These are phyloP conservation scores for Pichia cactophila DNA, from an alignment of 1,139 yeast genomes.

Conservation along the genomic window DNA sequence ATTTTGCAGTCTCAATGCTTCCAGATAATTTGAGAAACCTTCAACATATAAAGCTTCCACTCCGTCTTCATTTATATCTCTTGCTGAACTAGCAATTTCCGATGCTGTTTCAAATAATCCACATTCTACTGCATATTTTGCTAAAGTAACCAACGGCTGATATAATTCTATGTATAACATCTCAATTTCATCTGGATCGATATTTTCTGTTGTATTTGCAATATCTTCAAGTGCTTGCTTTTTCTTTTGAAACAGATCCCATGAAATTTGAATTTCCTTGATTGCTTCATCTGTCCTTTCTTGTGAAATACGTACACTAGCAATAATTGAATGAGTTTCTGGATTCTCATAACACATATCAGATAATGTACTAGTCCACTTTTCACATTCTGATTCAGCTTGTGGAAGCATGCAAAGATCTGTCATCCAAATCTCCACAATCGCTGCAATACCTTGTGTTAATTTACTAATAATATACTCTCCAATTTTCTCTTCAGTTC, in stretches of 20 bases:
- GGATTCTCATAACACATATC: conserved; percentile 55
- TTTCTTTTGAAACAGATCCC: conserved; percentile 56
- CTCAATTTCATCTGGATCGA: conserved; percentile 19
- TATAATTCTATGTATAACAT: conserved; percentile 54
- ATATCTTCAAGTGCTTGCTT: conserved; percentile 45
- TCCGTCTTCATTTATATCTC: conserved; percentile 76
- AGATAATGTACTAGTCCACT: conserved; percentile 58
- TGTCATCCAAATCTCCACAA: conserved; percentile 98
- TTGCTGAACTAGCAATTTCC: conserved; percentile 51
- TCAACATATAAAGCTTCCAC: conserved; percentile 76
- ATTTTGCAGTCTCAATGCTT: conserved; percentile 38
- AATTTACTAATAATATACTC: conserved; percentile 41
- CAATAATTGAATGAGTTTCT: conserved; percentile 74
- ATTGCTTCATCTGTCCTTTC: conserved; percentile 67
- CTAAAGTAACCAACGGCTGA: conserved; percentile 61
- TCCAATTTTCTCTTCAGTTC: conserved; percentile 21
- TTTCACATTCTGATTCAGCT: conserved; percentile 79
- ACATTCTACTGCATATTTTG: conserved; percentile 71
- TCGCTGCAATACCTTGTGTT: conserved; percentile 73
- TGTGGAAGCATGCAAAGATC: conserved; percentile 91
- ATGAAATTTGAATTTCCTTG: conserved; percentile 59
- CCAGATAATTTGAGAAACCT: conserved; percentile 64
- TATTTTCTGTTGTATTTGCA: conserved; percentile 24
- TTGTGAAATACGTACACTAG: conserved; percentile 88
- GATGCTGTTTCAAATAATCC: conserved; percentile 61